These are phyloP conservation scores for Grifola frondosa DNA, from an alignment of 1,284 basidiomycete species.

Conservation along the genomic window DNA sequence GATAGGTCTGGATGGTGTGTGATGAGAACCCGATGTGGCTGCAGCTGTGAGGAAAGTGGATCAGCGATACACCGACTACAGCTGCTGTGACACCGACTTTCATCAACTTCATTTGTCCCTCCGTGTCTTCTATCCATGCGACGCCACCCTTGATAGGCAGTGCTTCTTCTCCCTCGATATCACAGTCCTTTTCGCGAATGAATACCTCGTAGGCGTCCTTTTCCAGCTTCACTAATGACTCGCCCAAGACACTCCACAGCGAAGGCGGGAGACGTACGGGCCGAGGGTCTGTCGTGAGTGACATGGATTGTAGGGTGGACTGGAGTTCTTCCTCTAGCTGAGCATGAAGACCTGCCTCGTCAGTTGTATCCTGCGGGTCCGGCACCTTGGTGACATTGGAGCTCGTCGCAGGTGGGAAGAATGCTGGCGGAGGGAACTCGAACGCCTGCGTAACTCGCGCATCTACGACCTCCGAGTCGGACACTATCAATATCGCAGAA, in stretches of 20 bases:
- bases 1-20: conserved; percentile 67
- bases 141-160: conserved; percentile 50
- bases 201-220: conserved; percentile 43
- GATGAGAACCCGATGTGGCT: conserved; percentile 67
- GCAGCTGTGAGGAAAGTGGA: conserved; percentile 41
- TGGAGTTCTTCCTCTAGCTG: conserved; percentile 41
- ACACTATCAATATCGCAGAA: conserved; percentile 55
- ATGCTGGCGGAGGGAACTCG: conserved; percentile 57
- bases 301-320: conserved; percentile 43
- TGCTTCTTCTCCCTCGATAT: conserved; percentile 14
- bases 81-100: conserved; percentile 47
- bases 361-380: background rate
- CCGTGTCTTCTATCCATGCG: conserved; percentile 48
- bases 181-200: conserved; percentile 12
- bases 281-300: conserved; percentile 40
- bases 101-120: conserved; percentile 46
- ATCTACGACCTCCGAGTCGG: conserved; percentile 38
- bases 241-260: conserved; percentile 41
- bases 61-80: background rate
- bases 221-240: conserved; percentile 44
- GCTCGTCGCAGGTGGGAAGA: conserved; percentile 24
- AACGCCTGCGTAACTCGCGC: conserved; percentile 48
- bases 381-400: conserved; percentile 7
- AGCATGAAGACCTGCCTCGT: conserved; percentile 17
- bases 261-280: conserved; percentile 39